Percentiles rank a stretch among this genome's conserved stretches.
These are phyloP conservation scores for Colletotrichum phormii DNA, from an alignment of 2,329 filamentous ascomycete species.

Conservation along the genomic window DNA sequence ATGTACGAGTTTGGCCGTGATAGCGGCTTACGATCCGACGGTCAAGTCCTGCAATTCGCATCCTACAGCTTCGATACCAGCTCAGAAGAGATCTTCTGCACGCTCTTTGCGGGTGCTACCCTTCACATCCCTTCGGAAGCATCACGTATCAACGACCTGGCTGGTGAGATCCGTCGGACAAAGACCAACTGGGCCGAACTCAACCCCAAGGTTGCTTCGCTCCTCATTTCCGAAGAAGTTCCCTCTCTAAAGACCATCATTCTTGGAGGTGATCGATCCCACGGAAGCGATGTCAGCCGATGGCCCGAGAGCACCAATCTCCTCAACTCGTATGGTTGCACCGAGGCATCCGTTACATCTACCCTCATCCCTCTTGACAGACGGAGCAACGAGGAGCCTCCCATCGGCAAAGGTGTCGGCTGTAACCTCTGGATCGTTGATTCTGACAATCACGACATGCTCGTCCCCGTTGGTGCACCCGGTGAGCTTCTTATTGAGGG, in stretches of 20 bases:
- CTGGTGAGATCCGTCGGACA: conserved; percentile 60
- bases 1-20: conserved; percentile 20
- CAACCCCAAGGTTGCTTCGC: conserved; percentile 66
- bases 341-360: conserved; percentile 57
- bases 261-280: conserved; percentile 40
- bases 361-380: conserved; percentile 44
- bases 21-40: not conserved
- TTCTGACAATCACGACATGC: not conserved
- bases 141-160: conserved; percentile 61
- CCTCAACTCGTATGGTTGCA: conserved; percentile 41
- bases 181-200: conserved; percentile 65
- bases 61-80: conserved; percentile 65
- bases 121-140: conserved; percentile 66
- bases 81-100: conserved; percentile 62
- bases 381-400: not conserved
- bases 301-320: conserved; percentile 29
- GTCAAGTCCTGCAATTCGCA: conserved; percentile 54
- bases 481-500: conserved; percentile 7
- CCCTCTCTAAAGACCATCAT: conserved; percentile 52
- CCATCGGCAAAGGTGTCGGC: not conserved
- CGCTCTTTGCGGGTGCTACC: conserved; percentile 66
- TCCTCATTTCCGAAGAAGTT: conserved; percentile 49
- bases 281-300: conserved; percentile 36
- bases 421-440: not conserved
- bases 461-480: not conserved